phyloP scores from a whole-genome alignment of 208 protist genomes.

The Leishmania amazonensis region DNA sequence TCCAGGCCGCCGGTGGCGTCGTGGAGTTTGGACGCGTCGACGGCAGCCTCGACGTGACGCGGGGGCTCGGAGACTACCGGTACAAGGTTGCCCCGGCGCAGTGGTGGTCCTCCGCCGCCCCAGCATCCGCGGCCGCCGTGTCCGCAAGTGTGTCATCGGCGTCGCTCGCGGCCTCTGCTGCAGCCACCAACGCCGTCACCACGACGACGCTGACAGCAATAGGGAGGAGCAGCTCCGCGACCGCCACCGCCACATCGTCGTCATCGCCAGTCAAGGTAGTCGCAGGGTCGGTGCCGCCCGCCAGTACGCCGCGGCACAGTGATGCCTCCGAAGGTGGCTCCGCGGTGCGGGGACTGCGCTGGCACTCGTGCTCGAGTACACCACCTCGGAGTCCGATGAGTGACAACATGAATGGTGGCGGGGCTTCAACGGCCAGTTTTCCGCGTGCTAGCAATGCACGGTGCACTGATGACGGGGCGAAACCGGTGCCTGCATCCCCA shows the following conservation, averaged over 20 bases:
- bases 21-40: constrained; percentile 61
- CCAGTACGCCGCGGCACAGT: not conserved
- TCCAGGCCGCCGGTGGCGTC: constrained; percentile 41
- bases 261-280: not conserved
- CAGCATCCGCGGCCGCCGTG: not conserved
- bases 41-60: constrained; percentile 69
- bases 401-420: not conserved
- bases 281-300: not conserved
- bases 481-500: not conserved
- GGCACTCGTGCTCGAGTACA: constrained; percentile 10
- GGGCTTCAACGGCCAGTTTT: not conserved
- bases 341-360: constrained; percentile 15
- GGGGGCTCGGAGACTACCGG: constrained; percentile 66
- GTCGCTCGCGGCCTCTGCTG: not conserved
- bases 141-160: not conserved
- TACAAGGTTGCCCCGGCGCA: constrained; percentile 47
- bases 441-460: not conserved
- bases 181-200: not conserved
- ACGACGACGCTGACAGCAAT: not conserved
- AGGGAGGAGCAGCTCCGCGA: not conserved
- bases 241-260: not conserved
- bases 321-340: not conserved
- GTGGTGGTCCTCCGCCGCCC: constrained; percentile 37
- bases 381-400: not conserved
- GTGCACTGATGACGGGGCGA: not conserved